Base-by-base conservation (phyloP, 2,329 filamentous ascomycete species). In the Balansia obtecta region DNA sequence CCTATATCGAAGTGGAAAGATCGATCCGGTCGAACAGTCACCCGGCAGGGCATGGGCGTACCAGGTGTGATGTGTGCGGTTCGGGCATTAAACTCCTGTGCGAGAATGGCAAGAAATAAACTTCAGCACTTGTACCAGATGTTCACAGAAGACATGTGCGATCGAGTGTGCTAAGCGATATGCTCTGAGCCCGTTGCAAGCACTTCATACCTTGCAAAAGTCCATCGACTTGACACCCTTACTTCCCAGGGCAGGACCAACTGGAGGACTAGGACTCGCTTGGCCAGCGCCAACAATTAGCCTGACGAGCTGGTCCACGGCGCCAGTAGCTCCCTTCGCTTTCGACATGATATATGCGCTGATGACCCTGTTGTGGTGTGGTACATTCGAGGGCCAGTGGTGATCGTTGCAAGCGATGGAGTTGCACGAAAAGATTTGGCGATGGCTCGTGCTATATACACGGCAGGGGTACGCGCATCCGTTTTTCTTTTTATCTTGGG, bases 201-300 rank as follows among this genome's bases (percentile, higher is more conserved):
- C 15, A 12, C n/a, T 9, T n/a, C 47, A 39, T 54, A 95, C 91
- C 79, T 97, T 97, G 82, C 93, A 97, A 68, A 97, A 98, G 71
- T 98, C 93, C 85, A 98, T 98, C 52, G 87, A 94, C 75, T 98
- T 98, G 55, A 98, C 86, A 75, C 93, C 93, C 75, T 96, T 97
- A 68, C 85, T 91, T 71, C 93, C 93, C 57, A 98, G 79, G 49
- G 93, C 93, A 52, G 93, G 93, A 75, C 93, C 93, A 62, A 98
- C 90, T 4, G 93, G 93, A 34, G 93, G 93, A 70, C 89, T 94
- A 32, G 93, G 93, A 62, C 84, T 91, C 53, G 93, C 93, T 69
- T 96, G 88, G 27, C 93, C 93, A 51, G 93, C 93, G 61, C 91
- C 93, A 54, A 98, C 93, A 58, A 98, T 95, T 68, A 98, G 80